Conservation (phyloP, 2,329 filamentous ascomycete genomes). For the Botrytis sinoallii region DNA sequence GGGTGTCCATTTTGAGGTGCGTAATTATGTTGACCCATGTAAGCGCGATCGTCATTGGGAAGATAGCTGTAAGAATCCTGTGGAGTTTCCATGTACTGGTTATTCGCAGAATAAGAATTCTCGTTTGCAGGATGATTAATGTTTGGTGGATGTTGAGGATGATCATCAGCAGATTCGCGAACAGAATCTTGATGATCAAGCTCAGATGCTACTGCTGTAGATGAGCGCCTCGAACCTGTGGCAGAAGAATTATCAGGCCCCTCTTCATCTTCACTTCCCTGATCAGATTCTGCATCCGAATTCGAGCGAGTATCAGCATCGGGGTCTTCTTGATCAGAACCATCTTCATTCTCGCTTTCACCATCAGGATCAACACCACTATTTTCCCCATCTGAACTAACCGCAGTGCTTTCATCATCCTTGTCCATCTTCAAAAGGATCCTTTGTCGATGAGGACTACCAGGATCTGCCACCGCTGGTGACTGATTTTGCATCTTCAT, state of each 20-base stretch:
- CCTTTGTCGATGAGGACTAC: not conserved
- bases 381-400: not conserved
- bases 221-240: not conserved
- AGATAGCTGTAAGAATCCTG: not conserved
- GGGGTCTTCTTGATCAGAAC: not conserved
- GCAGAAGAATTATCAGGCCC: not conserved
- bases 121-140: not conserved
- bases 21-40: not conserved
- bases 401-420: conserved; percentile 3
- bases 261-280: not conserved
- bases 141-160: not conserved
- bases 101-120: not conserved
- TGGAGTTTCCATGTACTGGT: not conserved
- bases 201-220: not conserved
- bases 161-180: not conserved
- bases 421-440: conserved; percentile 2
- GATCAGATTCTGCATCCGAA: not conserved
- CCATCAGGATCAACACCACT: not conserved
- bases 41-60: not conserved
- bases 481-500: not conserved
- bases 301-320: not conserved
- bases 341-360: not conserved
- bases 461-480: not conserved
- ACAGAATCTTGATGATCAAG: not conserved
- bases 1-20: not conserved